A percentile compares a stretch with the other conserved stretches of the same genome.
These are phyloP conservation scores for Macroventuria anomochaeta DNA, from an alignment of 2,329 filamentous ascomycete genomes.

Conservation along the genomic window DNA sequence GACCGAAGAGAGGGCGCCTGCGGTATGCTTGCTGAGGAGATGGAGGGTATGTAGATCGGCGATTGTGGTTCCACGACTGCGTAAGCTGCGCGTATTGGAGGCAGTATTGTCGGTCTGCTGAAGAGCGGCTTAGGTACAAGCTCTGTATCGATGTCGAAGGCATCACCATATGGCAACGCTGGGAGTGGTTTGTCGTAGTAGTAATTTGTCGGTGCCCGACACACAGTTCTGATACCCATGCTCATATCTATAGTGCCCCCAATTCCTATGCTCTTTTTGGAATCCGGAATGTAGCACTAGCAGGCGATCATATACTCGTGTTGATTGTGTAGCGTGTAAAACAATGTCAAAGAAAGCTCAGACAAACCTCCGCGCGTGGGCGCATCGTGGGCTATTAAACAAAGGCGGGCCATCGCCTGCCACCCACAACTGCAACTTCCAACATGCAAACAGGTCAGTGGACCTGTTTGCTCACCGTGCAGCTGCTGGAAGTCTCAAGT, in stretches of 20 bases:
- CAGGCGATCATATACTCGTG: slow-evolving; percentile 8
- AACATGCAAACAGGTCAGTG: slow-evolving; percentile 23
- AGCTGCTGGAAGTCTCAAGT: slow-evolving; percentile 21
- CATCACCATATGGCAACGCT: slow-evolving; percentile 8
- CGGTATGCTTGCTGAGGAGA: slow-evolving; percentile 1
- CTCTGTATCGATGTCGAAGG: slow-evolving; percentile 20
- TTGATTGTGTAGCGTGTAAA: slow-evolving; percentile 17
- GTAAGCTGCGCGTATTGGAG: slow-evolving; percentile 28
- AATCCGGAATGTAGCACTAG: not conserved
- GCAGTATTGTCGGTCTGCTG: slow-evolving; percentile 27
- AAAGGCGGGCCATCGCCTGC: slow-evolving; percentile 29
- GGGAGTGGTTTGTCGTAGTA: slow-evolving; percentile 25
- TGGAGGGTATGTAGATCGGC: slow-evolving; percentile 21
- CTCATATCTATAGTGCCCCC: slow-evolving; percentile 1
- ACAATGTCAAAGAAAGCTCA: slow-evolving; percentile 19
- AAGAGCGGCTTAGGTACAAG: slow-evolving; percentile 38
- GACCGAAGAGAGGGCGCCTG: slow-evolving; percentile 9
- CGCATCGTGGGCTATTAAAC: slow-evolving; percentile 29
- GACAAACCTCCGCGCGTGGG: slow-evolving; percentile 22
- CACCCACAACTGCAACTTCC: slow-evolving; percentile 18
- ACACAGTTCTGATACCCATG: slow-evolving; percentile 9
- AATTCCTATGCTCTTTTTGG: slow-evolving; percentile 5
- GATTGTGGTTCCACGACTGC: slow-evolving; percentile 30
- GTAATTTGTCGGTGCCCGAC: slow-evolving; percentile 7
- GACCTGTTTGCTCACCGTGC: slow-evolving; percentile 24